Base-by-base conservation (phyloP, 306 rosid genomes). In the Psophocarpus tetragonolobus region DNA sequence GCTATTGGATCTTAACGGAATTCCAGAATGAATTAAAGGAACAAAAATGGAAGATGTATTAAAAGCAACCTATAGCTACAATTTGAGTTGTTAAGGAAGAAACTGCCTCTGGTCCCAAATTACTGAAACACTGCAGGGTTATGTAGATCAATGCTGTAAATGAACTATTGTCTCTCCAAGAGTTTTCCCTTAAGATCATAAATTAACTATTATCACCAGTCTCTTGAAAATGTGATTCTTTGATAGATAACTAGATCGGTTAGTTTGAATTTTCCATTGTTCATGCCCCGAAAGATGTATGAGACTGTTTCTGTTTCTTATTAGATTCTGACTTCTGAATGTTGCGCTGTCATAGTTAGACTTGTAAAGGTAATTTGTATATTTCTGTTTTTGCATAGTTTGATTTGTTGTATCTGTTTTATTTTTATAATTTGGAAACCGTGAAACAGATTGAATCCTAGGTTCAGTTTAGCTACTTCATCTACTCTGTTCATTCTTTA, bases 271-370 rank as follows among this genome's bases (percentile, higher is more conserved):
- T 32, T 66, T 35, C n/a, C 24, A 8, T 65, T 50, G 32, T 38
- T 63, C 14, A 17, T 21, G 48, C 63, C 39, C 61, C 8, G 5
- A 64, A 62, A 45, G 47, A 26, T 24, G 29, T 8, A 29, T 29
- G 63, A 26, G 47, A 29, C 8, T 39, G 21, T 57, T 35, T 58
- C n/a, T 81, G 75, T 26, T 75, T 12, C 50, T 5, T 62, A n/a
- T 69, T 70, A 39, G 42, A 68, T 60, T 57, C 60, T n/a, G n/a
- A n/a, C n/a, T n/a, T n/a, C n/a, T 68, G 44, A 67, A 48, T 68
- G 26, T 20, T 68, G 29, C 30, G 32, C 42, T 9, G 53, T 78
- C 68, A 57, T 5, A 6, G 32, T 48, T 60, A 51, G 23, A 61
- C 38, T 38, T 21, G 23, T 45, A 18, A 23, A 26, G 73, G 6